These are phyloP conservation scores for Plectosphaerella sp. DNA, from an alignment of 2,329 filamentous ascomycete species.

Conservation along the genomic window DNA sequence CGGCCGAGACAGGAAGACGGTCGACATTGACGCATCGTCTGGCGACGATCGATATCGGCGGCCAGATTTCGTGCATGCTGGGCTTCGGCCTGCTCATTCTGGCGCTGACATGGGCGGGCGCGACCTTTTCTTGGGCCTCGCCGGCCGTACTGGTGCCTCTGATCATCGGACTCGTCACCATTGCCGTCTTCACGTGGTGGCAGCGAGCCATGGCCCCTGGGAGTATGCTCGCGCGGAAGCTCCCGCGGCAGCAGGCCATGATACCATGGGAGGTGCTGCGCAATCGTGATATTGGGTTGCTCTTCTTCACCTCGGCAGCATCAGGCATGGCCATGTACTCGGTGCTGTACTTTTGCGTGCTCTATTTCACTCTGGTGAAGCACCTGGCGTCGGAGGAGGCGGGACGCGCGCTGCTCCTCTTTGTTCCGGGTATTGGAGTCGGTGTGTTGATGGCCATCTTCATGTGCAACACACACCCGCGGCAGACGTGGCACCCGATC, in stretches of 20 bases:
- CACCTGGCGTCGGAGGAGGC: constrained; percentile 37
- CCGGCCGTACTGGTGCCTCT: constrained; percentile 44
- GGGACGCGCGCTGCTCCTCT: constrained; percentile 57
- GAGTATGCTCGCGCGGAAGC: constrained; percentile 36
- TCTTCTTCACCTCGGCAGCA: constrained; percentile 59
- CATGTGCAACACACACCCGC: constrained; percentile 56
- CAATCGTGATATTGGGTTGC: constrained; percentile 53
- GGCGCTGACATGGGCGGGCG: constrained; percentile 52
- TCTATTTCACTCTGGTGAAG: constrained; percentile 61
- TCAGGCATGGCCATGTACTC: constrained; percentile 49
- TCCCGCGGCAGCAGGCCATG: constrained; percentile 57
- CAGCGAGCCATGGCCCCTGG: constrained; percentile 51
- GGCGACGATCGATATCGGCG: constrained; percentile 50
- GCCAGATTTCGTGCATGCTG: constrained; percentile 51
- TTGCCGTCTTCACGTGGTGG: constrained; percentile 40
- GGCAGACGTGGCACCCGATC: constrained; percentile 57
- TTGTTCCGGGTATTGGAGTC: constrained; percentile 56
- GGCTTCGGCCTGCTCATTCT: constrained; percentile 51
- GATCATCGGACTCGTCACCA: constrained; percentile 36
- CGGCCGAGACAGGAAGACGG: constrained; percentile 22
- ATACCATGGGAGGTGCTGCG: constrained; percentile 56
- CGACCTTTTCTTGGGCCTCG: constrained; percentile 46
- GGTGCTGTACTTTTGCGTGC: constrained; percentile 60
- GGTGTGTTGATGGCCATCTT: constrained; percentile 56
- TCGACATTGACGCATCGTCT: constrained; percentile 39